phyloP scores from a whole-genome alignment of 495 filamentous ascomycete species.

The Neurospora sp. region DNA sequence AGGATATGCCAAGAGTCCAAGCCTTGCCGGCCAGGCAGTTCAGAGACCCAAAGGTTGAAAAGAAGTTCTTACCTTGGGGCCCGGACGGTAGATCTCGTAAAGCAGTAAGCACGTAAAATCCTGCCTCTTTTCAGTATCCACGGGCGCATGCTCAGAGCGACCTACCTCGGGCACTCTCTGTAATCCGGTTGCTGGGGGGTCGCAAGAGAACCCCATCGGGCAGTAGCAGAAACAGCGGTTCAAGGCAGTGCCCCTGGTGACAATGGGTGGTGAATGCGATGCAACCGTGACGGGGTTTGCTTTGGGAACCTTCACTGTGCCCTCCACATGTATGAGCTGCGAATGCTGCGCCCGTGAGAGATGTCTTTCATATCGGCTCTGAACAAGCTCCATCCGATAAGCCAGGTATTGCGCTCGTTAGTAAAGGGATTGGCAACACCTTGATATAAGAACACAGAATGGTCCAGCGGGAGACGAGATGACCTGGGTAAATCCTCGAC shows the following conservation, averaged over 20 bases:
- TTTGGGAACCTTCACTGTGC: neutral
- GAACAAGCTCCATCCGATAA: neutral
- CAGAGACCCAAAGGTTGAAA: neutral
- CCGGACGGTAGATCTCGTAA: neutral
- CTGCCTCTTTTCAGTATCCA: neutral
- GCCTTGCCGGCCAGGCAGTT: neutral
- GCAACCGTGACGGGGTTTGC: neutral
- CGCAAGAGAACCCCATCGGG: neutral
- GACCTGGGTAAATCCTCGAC: neutral
- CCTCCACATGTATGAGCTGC: neutral
- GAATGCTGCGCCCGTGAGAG: neutral
- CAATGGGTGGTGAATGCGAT: neutral
- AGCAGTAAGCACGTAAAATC: neutral
- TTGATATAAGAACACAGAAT: neutral
- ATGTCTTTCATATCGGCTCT: neutral
- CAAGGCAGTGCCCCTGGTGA: neutral
- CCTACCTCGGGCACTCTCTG: neutral
- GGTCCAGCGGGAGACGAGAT: neutral
- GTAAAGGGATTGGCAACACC: neutral
- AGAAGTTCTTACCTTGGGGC: neutral
- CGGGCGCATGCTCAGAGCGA: neutral
- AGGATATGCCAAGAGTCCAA: neutral
- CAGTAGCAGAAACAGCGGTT: neutral
- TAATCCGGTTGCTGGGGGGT: neutral
- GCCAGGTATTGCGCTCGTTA: neutral